Base-by-base conservation (phyloP, 2,329 filamentous ascomycete species). In the Pestalotiopsis sp. region DNA sequence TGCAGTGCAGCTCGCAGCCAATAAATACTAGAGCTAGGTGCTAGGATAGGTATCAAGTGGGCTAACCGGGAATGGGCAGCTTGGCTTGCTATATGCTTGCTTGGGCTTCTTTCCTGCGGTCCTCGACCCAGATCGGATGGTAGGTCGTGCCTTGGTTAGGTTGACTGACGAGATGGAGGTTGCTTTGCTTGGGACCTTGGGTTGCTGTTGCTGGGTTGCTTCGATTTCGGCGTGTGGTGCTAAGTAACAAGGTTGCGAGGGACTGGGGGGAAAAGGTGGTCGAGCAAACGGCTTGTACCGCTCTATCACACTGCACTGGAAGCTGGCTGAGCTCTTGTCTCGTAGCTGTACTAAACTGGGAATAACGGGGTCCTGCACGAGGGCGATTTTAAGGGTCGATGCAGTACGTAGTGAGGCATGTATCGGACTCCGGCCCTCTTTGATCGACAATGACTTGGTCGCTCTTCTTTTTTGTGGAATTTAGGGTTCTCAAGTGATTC, bases 371-470 rank as follows among this genome's bases (percentile, higher is more conserved):
- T 20, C 45, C 17, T 52, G 45, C 45, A 52, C 17, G 45, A 52
- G 45, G 17, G 45, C 45, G 38, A 36, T 13, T 36, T 41, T 12
- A 38, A 41, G 60, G 38, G 20, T 63, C 36, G 60, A 63, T 63
- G 11, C 6, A 36, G 31, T 36, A 36, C 31, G 31, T 36, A 36
- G 31, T 52, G 13, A 52, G 45, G 14, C 23, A 23, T n/a, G 25
- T 23, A 12, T 23, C n/a, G 20, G 57, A 23, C 23, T 13, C 27
- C 27, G 57, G 57, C 25, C 36, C 36, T 57, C 64, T 66, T 66
- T 66, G 64, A 66, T 66, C 61, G 61, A 49, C 61, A 64, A 52
- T 49, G 38, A 23, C 61, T 45, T 66, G 45, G 41, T 57, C 23
- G 23, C 12, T 4, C 12, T 20, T 62, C 27, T 39, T 59, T 13